Base-by-base conservation (phyloP, 1,284 basidiomycete genomes). In the Earliella scabrosa region DNA sequence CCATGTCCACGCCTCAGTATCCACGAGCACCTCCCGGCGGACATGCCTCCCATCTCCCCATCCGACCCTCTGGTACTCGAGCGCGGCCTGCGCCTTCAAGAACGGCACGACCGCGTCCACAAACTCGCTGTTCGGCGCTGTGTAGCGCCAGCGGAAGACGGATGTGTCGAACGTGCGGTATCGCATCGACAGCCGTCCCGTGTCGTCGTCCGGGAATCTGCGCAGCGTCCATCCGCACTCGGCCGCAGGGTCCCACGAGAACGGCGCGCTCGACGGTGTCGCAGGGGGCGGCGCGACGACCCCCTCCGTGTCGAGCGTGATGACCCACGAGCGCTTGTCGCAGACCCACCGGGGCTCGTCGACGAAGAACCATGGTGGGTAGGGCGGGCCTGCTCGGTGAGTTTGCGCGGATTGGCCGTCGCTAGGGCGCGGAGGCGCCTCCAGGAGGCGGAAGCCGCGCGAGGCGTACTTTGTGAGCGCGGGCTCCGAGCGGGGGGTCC, bases 311-410 rank as follows among this genome's bases (percentile, higher is more conserved):
- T 70, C 58, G 16, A 75, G 54, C 0, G 63, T 65, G 2, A 75
- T 3, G 1, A 45, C 44, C 72, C 73, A 74, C 21, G 58, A 64
- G 20, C 57, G 20, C 2, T 14, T 14, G 23, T 74, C 72, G 8
- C 50, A 40, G 8, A 71, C 62, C 63, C 66, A 66, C 6, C 72
- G 65, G 1, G 9, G 36, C 5, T 20, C 4, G 21, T 24, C 41
- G 23, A 16, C 7, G 18, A 38, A 38, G 14, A 9, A n/a, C 9
- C 36, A 6, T 31, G 36, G 7, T 20, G 36, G 9, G n/a, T n/a
- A n/a, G n/a, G n/a, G n/a, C n/a, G n/a, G n/a, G n/a, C n/a, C 9
- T 14, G 14, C 36, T 5, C 13, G 36, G 7, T 7, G 13, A 38
- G 36, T 8, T 9, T 6, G 16, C 7, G 36, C 14, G 36, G 18